A percentile compares a stretch with the other conserved stretches of the same genome.
Conservation (phyloP, 2,329 filamentous ascomycete species). For the Aspergillus luchuensis region DNA sequence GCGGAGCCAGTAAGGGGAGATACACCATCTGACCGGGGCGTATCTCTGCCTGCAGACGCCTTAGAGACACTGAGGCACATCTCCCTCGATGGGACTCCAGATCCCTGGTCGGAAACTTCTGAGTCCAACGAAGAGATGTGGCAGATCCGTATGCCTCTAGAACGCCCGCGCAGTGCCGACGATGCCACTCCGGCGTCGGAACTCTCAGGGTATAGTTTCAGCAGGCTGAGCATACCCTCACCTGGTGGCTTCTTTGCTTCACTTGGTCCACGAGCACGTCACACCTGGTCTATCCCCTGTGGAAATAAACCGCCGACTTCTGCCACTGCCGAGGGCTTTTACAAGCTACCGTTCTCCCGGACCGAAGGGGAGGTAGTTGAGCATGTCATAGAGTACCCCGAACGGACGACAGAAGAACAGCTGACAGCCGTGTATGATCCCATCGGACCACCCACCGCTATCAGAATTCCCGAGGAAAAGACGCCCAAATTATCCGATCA, state of each 20-base stretch:
- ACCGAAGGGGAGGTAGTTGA: constrained; percentile 59
- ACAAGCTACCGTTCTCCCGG: constrained; percentile 75
- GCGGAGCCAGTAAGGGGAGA: constrained; percentile 25
- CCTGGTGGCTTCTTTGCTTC: constrained; percentile 90
- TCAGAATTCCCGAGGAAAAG: constrained; percentile 52
- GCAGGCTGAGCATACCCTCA: constrained; percentile 83
- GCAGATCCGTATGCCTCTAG: constrained; percentile 57
- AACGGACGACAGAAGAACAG: constrained; percentile 41
- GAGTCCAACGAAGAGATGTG: constrained; percentile 64
- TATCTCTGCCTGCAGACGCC: constrained; percentile 76
- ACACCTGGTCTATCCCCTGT: constrained; percentile 74
- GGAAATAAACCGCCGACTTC: constrained; percentile 71
- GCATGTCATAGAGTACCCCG: constrained; percentile 64
- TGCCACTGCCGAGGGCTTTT: constrained; percentile 89
- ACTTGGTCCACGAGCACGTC: constrained; percentile 71
- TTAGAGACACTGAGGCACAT: constrained; percentile 78
- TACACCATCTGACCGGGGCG: constrained; percentile 53
- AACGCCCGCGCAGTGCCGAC: constrained; percentile 49
- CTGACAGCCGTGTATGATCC: constrained; percentile 38
- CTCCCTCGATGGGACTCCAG: constrained; percentile 54
- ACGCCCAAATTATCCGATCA: constrained; percentile 27
- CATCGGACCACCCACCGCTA: constrained; percentile 40
- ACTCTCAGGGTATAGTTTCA: constrained; percentile 69
- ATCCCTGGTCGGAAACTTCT: constrained; percentile 43
- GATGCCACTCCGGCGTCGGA: constrained; percentile 55